phyloP scores from a whole-genome alignment of 2,329 filamentous ascomycete genomes.

The Sclerotinia trifoliorum region DNA sequence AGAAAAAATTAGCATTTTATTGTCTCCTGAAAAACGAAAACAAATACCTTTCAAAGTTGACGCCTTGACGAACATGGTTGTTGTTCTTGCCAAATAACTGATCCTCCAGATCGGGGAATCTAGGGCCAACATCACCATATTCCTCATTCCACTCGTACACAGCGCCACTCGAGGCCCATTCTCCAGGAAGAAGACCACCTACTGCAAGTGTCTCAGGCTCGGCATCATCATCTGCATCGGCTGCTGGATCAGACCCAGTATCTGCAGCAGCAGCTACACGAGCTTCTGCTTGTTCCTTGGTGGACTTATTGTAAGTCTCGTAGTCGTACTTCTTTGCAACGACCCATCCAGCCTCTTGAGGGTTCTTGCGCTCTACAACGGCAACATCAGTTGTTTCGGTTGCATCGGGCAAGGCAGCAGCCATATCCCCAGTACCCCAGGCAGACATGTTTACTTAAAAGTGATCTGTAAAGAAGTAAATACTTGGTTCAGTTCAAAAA shows the following conservation, averaged over 20 bases:
- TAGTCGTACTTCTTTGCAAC: conserved; percentile 38
- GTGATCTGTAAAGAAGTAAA: not conserved
- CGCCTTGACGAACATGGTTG: conserved; percentile 51
- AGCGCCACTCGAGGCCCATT: conserved; percentile 36
- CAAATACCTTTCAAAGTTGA: conserved; percentile 61
- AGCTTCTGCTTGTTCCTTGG: conserved; percentile 33
- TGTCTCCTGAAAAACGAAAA: conserved; percentile 1
- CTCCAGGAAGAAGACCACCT: conserved; percentile 31
- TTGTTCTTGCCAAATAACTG: conserved; percentile 66
- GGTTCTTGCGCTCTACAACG: conserved; percentile 26
- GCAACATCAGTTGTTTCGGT: conserved; percentile 18
- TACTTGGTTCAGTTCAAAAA: not conserved
- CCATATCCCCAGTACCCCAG: conserved; percentile 36
- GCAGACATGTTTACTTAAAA: conserved; percentile 27
- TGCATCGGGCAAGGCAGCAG: conserved; percentile 39
- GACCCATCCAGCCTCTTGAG: conserved; percentile 39
- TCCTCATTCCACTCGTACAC: conserved; percentile 85
- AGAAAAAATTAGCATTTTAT: conserved; percentile 28
- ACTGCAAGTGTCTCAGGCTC: conserved; percentile 25
- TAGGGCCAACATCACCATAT: conserved; percentile 79
- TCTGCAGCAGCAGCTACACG: conserved; percentile 18
- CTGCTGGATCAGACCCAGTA: not conserved
- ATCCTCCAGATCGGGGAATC: conserved; percentile 66
- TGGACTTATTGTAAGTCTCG: conserved; percentile 35
- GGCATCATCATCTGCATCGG: conserved; percentile 2